Evolutionary conservation across 2,329 filamentous ascomycete genomes (phyloP), one percentile per base, ranked within the genome.

Genomic region (Chrysosphaeria jannelii): DNA sequence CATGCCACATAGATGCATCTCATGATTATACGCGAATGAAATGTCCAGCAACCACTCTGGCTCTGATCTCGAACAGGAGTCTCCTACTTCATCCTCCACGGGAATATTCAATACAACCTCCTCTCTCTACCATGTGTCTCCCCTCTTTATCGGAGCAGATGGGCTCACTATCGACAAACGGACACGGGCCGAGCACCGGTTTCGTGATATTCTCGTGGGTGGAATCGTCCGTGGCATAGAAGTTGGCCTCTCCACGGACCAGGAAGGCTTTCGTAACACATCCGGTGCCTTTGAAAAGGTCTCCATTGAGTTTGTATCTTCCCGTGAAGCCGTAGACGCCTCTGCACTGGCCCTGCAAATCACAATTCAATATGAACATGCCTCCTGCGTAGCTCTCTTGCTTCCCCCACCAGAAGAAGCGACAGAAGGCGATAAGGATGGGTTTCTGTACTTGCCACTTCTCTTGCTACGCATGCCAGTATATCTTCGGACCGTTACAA

Each of bases 161-260:
- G 19, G 33, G 1, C 40, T 60, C 1, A 41, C 40, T 0, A n/a
- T n/a, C n/a, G n/a, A n/a, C n/a, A n/a, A n/a, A n/a, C n/a, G n/a
- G n/a, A 22, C 36, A 0, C 20, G 34, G 0, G 44, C 48, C 3
- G 47, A 52, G 1, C 45, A 45, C 6, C 45, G 51, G 3, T 38
- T 64, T 2, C 50, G 57, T 19, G 57, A 63, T 22, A 44, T 44
- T 2, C 45, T 63, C 0, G 54, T 60, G 0, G 57, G 57, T 10
- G 57, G 63, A 31, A 50, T 59, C 2, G 53, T 63, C n/a, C 52
- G 58, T 26, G 58, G 58, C 20, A 50, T 63, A 10, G 54, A 62
- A 30, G 47, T 64, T 10, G 48, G 49, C 0, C 33, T 54, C 5
- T 31, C 28, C 8, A 35, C 34, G 4, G 15, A 14, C 13, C 45